Conservation (phyloP, 805 yeast species). For the Starmerella cellae region DNA sequence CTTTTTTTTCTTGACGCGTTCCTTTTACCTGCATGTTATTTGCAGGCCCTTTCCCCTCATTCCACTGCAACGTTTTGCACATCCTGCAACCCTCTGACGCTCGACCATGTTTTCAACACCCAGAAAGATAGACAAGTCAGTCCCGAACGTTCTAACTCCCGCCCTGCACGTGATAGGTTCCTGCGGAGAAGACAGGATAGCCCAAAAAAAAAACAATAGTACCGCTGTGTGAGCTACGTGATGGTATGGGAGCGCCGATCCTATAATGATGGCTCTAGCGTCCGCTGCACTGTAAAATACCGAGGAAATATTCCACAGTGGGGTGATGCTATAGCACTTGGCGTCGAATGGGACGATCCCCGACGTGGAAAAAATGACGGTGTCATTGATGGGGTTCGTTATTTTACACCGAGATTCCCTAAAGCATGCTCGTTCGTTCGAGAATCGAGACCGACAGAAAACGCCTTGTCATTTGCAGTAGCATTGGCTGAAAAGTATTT, state of each 20-base stretch:
- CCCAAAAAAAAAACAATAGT: no score
- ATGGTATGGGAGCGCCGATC: slow-evolving; percentile 14
- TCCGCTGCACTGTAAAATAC: slow-evolving; percentile 47
- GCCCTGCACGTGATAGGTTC: no score
- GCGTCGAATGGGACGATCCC: slow-evolving; percentile 77
- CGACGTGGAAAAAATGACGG: slow-evolving; percentile 67
- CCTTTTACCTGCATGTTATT: no score
- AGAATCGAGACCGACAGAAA: slow-evolving; percentile 29
- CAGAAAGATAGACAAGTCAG: no score
- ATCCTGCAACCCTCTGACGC: no score
- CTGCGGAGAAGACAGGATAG: no score
- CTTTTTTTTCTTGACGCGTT: no score
- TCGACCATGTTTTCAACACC: no score
- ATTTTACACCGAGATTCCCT: slow-evolving; percentile 36
- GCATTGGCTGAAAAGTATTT: slow-evolving; percentile 44
- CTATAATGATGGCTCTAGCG: slow-evolving; percentile 6
- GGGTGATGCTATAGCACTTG: slow-evolving; percentile 45
- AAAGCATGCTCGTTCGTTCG: slow-evolving; percentile 56
- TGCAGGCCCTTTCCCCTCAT: no score
- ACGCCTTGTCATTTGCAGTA: slow-evolving; percentile 29
- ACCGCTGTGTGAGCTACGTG: not conserved
- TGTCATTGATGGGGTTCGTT: slow-evolving; percentile 35
- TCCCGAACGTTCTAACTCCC: no score
- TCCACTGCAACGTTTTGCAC: no score
- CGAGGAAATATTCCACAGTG: slow-evolving; percentile 52